These are phyloP conservation scores for Thymus quinquecostatus DNA, from an alignment of 257 asterid species.

Conservation along the genomic window DNA sequence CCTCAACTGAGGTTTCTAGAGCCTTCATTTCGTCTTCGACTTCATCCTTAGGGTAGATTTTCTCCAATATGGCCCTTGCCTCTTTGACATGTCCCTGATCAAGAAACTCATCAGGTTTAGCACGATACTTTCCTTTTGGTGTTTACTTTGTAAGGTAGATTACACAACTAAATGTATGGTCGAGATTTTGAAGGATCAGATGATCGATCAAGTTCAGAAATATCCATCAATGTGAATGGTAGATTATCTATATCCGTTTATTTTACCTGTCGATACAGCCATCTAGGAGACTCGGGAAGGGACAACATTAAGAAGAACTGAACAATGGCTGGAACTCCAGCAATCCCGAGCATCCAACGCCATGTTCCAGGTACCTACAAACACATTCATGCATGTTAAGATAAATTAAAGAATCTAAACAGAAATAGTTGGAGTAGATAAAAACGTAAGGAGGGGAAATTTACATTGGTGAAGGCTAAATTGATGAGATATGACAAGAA, in stretches of 20 bases:
- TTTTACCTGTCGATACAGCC: conserved; percentile 70
- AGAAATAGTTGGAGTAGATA: background rate
- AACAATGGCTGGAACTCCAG: conserved; percentile 67
- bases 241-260: too few species aligned
- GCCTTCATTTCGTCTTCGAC: conserved; percentile 74
- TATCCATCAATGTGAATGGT: too few species aligned
- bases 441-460: background rate
- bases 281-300: conserved; percentile 89
- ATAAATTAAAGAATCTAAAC: background rate
- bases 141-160: too few species aligned
- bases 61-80: conserved; percentile 67
- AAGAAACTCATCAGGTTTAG: background rate
- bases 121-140: too few species aligned
- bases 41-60: conserved; percentile 68
- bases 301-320: conserved; percentile 72
- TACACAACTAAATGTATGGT: too few species aligned
- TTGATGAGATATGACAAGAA: conserved; percentile 75
- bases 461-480: conserved; percentile 72
- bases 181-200: too few species aligned
- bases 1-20: conserved; percentile 58
- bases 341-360: conserved; percentile 97
- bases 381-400: background rate
- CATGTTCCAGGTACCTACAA: conserved; percentile 64
- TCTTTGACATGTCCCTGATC: conserved; percentile 62
- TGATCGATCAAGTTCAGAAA: too few species aligned